Conservation (phyloP, 2,329 filamentous ascomycete species). For the Pochonia chlamydosporia region DNA sequence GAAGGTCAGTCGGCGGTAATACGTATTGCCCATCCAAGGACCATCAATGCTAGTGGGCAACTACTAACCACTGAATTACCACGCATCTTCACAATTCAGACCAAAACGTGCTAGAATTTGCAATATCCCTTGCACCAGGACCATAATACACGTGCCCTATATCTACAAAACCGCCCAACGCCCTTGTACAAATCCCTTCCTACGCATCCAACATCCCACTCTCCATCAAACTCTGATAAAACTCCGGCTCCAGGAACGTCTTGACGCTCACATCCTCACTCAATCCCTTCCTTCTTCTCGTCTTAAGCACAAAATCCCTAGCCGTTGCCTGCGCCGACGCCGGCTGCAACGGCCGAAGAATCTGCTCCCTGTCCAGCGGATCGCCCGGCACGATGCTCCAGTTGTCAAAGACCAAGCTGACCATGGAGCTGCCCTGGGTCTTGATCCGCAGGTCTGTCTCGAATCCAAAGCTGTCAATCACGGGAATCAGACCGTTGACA, state of each 20-base stretch:
- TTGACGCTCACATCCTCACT: slow-evolving; percentile 94
- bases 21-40: no score
- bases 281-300: slow-evolving; percentile 82
- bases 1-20: no score
- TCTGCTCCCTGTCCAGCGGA: slow-evolving; percentile 81
- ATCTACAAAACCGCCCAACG: no score
- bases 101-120: no score
- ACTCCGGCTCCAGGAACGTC: slow-evolving; percentile 92
- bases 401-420: slow-evolving; percentile 88
- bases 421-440: slow-evolving; percentile 85
- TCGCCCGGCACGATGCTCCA: slow-evolving; percentile 97
- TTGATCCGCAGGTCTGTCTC: slow-evolving; percentile 96
- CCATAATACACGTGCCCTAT: no score
- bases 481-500: slow-evolving; percentile 84
- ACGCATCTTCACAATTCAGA: no score
- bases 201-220: slow-evolving; percentile 65
- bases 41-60: no score
- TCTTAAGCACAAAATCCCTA: slow-evolving; percentile 95
- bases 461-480: slow-evolving; percentile 96
- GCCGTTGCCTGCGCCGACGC: slow-evolving; percentile 85
- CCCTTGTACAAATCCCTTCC: no score
- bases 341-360: slow-evolving; percentile 78
- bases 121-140: no score
- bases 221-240: slow-evolving; percentile 83
- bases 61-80: no score